Evolutionary conservation across 2,329 filamentous ascomycete genomes (phyloP).

Genomic region (Dactylellina sp.): DNA sequence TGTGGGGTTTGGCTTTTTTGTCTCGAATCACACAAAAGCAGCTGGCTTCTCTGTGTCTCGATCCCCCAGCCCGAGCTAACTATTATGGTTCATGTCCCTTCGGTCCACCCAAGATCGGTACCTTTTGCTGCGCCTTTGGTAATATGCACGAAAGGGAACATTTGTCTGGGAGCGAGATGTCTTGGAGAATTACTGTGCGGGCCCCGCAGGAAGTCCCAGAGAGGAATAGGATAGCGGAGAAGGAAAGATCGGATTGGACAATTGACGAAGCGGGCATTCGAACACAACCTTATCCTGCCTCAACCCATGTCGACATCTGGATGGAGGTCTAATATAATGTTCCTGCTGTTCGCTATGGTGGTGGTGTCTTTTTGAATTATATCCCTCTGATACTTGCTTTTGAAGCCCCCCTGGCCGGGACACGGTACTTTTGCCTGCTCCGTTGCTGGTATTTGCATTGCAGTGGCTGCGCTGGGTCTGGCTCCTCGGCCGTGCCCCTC

Average conservation of each 20-base stretch:
- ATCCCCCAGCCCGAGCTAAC: background rate
- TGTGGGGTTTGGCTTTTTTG: slow-evolving; percentile 34
- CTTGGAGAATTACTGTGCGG: slow-evolving; percentile 43
- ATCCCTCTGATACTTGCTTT: slow-evolving; percentile 53
- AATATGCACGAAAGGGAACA: slow-evolving; percentile 49
- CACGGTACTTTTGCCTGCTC: slow-evolving; percentile 44
- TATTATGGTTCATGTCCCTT: slow-evolving; percentile 25
- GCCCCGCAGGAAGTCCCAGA: slow-evolving; percentile 28
- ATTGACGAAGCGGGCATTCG: slow-evolving; percentile 50
- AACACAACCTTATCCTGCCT: slow-evolving; percentile 48
- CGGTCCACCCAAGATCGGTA: slow-evolving; percentile 55
- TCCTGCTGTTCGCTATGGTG: slow-evolving; percentile 14
- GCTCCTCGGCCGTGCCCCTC: no score
- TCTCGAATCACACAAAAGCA: background rate
- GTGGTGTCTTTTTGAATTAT: slow-evolving; percentile 41
- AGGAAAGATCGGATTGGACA: slow-evolving; percentile 48
- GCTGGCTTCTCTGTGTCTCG: background rate
- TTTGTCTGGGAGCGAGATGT: slow-evolving; percentile 54
- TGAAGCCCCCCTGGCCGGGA: slow-evolving; percentile 37
- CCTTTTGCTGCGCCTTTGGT: slow-evolving; percentile 53
- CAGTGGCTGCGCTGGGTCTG: background rate
- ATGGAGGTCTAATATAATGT: slow-evolving; percentile 49
- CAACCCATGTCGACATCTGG: slow-evolving; percentile 50
- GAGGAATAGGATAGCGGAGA: slow-evolving; percentile 21
- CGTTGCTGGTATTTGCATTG: slow-evolving; percentile 10